A percentile compares a stretch with the other conserved stretches of the same genome.
phyloP scores from a whole-genome alignment of 345 rosid species.

The Salix viminalis region DNA sequence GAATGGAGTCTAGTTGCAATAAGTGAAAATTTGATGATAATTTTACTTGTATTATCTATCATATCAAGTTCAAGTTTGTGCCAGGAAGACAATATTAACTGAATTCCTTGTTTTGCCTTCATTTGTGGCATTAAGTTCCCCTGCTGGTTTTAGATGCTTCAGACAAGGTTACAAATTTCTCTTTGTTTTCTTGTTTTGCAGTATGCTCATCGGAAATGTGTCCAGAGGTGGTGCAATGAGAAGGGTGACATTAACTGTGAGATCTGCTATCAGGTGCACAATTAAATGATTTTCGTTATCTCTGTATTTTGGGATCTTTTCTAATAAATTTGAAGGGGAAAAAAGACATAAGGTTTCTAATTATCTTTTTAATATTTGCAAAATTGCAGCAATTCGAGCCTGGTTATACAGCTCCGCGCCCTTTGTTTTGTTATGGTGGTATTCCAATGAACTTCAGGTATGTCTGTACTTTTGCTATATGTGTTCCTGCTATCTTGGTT shows the following conservation, averaged over 20 bases:
- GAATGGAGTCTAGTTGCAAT: background rate
- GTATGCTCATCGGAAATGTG: slow-evolving; percentile 81
- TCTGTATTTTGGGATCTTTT: background rate
- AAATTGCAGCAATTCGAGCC: slow-evolving; percentile 59
- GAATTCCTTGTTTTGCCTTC: background rate
- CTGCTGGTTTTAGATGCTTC: background rate
- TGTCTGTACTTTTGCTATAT: background rate
- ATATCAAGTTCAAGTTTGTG: background rate
- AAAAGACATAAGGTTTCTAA: background rate
- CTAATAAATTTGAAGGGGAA: background rate
- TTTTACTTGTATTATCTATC: background rate
- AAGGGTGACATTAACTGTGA: slow-evolving; percentile 81
- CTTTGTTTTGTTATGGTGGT: slow-evolving; percentile 49
- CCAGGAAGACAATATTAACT: background rate
- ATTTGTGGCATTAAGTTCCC: background rate
- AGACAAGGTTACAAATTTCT: background rate
- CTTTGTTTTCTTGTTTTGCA: slow-evolving; percentile 21
- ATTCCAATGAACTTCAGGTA: slow-evolving; percentile 64
- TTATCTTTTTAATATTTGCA: background rate
- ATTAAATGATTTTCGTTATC: slow-evolving; percentile 2
- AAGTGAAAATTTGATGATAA: background rate
- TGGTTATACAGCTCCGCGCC: slow-evolving; percentile 58
- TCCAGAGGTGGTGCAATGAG: slow-evolving; percentile 87
- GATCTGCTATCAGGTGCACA: slow-evolving; percentile 70
- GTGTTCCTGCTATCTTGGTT: background rate